Conservation (phyloP, 441 rosid species). For the Melastoma candidum region DNA sequence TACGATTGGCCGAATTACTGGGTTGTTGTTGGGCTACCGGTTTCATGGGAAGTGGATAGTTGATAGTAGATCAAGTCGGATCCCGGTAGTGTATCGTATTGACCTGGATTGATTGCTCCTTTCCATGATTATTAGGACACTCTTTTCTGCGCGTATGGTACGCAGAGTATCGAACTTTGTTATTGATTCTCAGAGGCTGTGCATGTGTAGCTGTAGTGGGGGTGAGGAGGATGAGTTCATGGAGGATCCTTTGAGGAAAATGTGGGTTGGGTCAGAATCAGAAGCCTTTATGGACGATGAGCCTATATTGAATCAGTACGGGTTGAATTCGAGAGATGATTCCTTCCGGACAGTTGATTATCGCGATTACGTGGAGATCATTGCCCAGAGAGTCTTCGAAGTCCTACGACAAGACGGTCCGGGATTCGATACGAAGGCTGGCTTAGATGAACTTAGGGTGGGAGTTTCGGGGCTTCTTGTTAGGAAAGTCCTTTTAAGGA, state of each 20-base stretch:
- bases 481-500: conserved; percentile 65
- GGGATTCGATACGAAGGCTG: conserved; percentile 47
- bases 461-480: conserved; percentile 73
- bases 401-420: conserved; percentile 70
- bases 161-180: conserved; percentile 20
- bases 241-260: conserved; percentile 51
- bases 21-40: too few relatives aligned
- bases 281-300: conserved; percentile 23
- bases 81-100: too few relatives aligned
- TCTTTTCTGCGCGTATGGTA: too few relatives aligned
- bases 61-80: too few relatives aligned
- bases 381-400: conserved; percentile 47
- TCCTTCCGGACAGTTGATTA: conserved; percentile 26
- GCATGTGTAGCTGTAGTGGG: conserved; percentile 25
- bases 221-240: conserved; percentile 30
- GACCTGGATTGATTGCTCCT: too few relatives aligned
- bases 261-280: conserved; percentile 27
- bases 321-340: conserved; percentile 5
- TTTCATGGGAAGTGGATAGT: too few relatives aligned
- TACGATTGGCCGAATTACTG: too few relatives aligned
- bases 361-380: conserved; percentile 26
- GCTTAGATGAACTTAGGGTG: conserved; percentile 42
- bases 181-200: conserved; percentile 30
- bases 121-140: too few relatives aligned
- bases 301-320: conserved; percentile 11